These are phyloP conservation scores for Psilocybe cyanescens DNA, from an alignment of 768 basidiomycete genomes.

Conservation along the genomic window DNA sequence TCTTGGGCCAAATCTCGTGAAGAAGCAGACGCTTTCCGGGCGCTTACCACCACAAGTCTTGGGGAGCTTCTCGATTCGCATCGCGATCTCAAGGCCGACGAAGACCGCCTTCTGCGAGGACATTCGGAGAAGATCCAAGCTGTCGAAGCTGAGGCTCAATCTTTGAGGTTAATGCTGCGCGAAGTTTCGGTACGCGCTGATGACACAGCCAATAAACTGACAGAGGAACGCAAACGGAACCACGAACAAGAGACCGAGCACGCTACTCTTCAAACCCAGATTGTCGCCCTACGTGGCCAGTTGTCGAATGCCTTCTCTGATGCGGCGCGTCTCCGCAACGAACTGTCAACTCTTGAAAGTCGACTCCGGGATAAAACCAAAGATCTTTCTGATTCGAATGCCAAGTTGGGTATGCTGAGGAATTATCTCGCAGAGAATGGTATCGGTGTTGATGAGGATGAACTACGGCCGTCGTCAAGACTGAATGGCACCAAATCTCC, in stretches of 20 bases:
- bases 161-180: slow-evolving; percentile 79
- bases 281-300: slow-evolving; percentile 74
- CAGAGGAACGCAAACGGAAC: slow-evolving; percentile 66
- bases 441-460: slow-evolving; percentile 76
- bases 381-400: slow-evolving; percentile 67
- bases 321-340: slow-evolving; percentile 69
- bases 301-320: slow-evolving; percentile 72
- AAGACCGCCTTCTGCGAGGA: slow-evolving; percentile 74
- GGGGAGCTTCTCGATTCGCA: slow-evolving; percentile 90
- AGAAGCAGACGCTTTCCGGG: slow-evolving; percentile 89
- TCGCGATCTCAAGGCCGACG: slow-evolving; percentile 81
- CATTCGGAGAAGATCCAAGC: slow-evolving; percentile 84
- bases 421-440: slow-evolving; percentile 90
- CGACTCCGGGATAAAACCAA: slow-evolving; percentile 66
- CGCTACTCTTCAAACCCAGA: slow-evolving; percentile 68
- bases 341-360: slow-evolving; percentile 66
- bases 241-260: slow-evolving; percentile 70
- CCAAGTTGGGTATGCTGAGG: slow-evolving; percentile 80
- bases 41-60: slow-evolving; percentile 82
- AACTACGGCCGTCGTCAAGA: slow-evolving; percentile 49
- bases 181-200: slow-evolving; percentile 76
- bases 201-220: slow-evolving; percentile 65
- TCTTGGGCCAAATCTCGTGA: slow-evolving; percentile 91
- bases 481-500: slow-evolving; percentile 43
- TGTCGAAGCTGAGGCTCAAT: slow-evolving; percentile 76